Evolutionary conservation across 2,329 filamentous ascomycete genomes (phyloP).

Genomic region (Stemphylium lycopersici): DNA sequence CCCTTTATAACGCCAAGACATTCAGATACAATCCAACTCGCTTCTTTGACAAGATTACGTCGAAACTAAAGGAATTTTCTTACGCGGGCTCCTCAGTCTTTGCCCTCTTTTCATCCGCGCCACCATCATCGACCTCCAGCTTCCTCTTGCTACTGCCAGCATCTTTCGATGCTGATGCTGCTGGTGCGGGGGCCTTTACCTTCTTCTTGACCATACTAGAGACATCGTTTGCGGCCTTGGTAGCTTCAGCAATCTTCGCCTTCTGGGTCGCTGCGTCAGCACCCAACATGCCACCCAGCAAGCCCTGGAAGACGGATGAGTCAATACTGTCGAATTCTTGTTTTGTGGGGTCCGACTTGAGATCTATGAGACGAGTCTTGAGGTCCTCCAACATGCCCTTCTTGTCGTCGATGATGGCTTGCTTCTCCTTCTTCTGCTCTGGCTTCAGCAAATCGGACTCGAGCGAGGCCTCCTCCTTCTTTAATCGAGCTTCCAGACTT

Average conservation of each 20-base stretch:
- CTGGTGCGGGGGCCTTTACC: conserved; percentile 55
- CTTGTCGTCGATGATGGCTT: conserved; percentile 67
- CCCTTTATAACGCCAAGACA: background rate
- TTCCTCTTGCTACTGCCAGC: conserved; percentile 40
- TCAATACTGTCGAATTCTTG: conserved; percentile 50
- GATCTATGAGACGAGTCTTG: conserved; percentile 67
- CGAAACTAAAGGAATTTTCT: background rate
- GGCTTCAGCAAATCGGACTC: conserved; percentile 54
- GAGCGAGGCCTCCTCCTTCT: conserved; percentile 71
- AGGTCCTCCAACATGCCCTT: conserved; percentile 81
- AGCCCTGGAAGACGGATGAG: conserved; percentile 60
- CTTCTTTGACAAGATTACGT: background rate
- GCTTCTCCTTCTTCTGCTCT: conserved; percentile 69
- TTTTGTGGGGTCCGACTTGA: conserved; percentile 64
- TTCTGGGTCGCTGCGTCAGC: conserved; percentile 66
- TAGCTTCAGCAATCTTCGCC: conserved; percentile 72
- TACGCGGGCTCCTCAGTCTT: conserved; percentile 40
- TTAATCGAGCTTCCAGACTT: conserved; percentile 73
- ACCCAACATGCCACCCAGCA: conserved; percentile 69
- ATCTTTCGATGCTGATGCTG: conserved; percentile 13
- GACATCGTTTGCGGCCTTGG: conserved; percentile 75
- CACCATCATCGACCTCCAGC: conserved; percentile 35
- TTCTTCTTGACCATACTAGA: conserved; percentile 75
- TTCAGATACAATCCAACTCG: background rate
- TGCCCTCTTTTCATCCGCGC: conserved; percentile 37